phyloP scores from a whole-genome alignment of 2,329 filamentous ascomycete genomes.

The Xylaria multiplex region DNA sequence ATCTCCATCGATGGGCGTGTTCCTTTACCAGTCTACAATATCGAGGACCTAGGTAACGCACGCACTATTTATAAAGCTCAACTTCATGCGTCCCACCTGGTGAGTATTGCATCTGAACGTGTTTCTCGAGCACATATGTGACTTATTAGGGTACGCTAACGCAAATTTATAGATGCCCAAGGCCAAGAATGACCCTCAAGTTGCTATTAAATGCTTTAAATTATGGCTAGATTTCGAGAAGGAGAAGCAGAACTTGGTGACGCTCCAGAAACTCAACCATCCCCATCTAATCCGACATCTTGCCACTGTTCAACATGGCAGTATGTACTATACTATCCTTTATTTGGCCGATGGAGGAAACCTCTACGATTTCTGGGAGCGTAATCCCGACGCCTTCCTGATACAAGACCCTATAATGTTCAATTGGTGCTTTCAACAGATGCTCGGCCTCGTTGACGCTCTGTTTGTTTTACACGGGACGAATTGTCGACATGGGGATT shows the following conservation, averaged over 20 bases:
- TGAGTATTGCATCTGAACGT: slow-evolving; percentile 5
- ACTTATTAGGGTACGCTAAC: not conserved
- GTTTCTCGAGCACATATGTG: no score
- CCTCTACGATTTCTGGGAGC: slow-evolving; percentile 21
- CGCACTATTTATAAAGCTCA: slow-evolving; percentile 17
- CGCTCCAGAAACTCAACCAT: slow-evolving; percentile 11
- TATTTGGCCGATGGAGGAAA: slow-evolving; percentile 27
- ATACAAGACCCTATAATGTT: not conserved
- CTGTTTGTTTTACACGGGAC: slow-evolving; percentile 10
- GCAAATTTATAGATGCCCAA: not conserved
- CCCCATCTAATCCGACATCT: slow-evolving; percentile 25
- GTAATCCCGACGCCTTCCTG: not conserved
- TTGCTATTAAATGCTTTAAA: slow-evolving; percentile 24
- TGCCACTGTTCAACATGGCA: slow-evolving; percentile 19
- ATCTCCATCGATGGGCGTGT: slow-evolving; percentile 51
- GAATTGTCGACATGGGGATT: slow-evolving; percentile 25
- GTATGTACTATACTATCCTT: slow-evolving; percentile 7
- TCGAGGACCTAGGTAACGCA: not conserved
- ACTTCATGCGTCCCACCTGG: slow-evolving; percentile 20
- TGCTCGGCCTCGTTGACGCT: slow-evolving; percentile 25
- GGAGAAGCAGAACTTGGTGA: slow-evolving; percentile 17
- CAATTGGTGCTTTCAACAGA: slow-evolving; percentile 25
- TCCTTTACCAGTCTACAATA: slow-evolving; percentile 57
- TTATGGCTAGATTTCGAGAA: slow-evolving; percentile 1
- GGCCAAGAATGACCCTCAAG: not conserved